phyloP scores from a whole-genome alignment of 768 basidiomycete genomes.

The Auricularia cornea region DNA sequence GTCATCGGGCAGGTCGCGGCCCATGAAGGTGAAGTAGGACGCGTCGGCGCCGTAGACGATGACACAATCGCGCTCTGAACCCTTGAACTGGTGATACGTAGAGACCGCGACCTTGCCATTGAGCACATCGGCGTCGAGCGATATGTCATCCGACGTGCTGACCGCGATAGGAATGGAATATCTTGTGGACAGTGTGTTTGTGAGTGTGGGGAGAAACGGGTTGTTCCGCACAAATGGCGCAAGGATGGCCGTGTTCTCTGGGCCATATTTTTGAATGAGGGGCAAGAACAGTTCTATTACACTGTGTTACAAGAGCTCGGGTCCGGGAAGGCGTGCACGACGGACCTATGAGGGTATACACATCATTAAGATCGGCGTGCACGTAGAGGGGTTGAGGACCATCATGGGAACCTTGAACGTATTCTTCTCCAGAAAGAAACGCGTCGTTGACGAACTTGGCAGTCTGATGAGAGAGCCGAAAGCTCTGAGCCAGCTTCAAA shows the following conservation, averaged over 20 bases:
- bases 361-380: background rate
- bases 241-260: constrained; percentile 1
- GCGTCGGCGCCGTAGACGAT: constrained; percentile 5
- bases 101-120: constrained; percentile 2
- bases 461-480: background rate
- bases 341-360: background rate
- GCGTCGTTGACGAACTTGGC: constrained; percentile 2
- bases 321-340: background rate
- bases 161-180: constrained; percentile 1
- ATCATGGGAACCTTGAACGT: constrained; percentile 2
- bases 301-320: background rate
- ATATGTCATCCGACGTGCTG: background rate
- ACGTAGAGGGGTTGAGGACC: constrained; percentile 3
- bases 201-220: background rate
- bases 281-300: background rate
- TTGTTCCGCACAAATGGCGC: constrained; percentile 5
- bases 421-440: constrained; percentile 4
- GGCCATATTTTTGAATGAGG: background rate
- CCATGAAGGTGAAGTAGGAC: constrained; percentile 1
- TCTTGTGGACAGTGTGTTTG: background rate
- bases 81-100: constrained; percentile 7
- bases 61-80: constrained; percentile 3
- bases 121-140: constrained; percentile 3
- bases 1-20: constrained; percentile 4
- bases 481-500: constrained; percentile 3